Base-by-base conservation (phyloP, 2,329 filamentous ascomycete species). In the Ophiostoma populinum region DNA sequence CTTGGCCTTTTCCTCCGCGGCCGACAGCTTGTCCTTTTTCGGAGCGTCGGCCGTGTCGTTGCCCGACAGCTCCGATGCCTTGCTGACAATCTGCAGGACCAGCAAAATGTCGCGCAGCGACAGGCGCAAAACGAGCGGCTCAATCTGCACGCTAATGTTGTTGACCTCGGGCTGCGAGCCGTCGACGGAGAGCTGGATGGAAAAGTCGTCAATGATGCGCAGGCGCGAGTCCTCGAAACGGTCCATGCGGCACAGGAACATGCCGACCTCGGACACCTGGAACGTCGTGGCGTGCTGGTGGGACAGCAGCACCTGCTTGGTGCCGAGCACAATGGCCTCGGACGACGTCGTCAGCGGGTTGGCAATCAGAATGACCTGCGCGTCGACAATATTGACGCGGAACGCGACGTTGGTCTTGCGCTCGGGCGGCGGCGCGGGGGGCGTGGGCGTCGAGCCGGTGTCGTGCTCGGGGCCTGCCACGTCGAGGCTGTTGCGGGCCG, bases 201-300 rank as follows among this genome's bases (percentile, higher is more conserved):
- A 93, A 52, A 98, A 98, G 54, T 98, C 86, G 50, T 99, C 92
- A 21, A 99, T 70, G 41, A 99, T 93, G 13, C 90, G 75, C 31
- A 98, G 65, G 24, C 83, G 74, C 26, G 78, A 86, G 4, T 80
- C 85, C 46, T 98, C 87, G 46, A 95, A 95, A 43, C 76, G 81
- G 54, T 99, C 92, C 90, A 99, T 98, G 10, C 90, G 80, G 51
- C 92, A 98, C 21, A 98, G 57, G 53, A 94, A 99, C 90, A 99
- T 98, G 46, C 90, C 90, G 35, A 95, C 71, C 49, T 95, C 77
- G 7, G 83, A 86, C 3, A 98, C 74, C 50, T 98, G 87, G 50
- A 99, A 68, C 1, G 90, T 94, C 46, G 92, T 68, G 7, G 87
- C 82, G 58, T 95, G 83, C 53, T 98, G 92, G 47, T 92, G 80